Percentiles rank a stretch among this genome's conserved stretches.
Conservation (phyloP, 768 basidiomycete genomes). For the Lentinula edodes region DNA sequence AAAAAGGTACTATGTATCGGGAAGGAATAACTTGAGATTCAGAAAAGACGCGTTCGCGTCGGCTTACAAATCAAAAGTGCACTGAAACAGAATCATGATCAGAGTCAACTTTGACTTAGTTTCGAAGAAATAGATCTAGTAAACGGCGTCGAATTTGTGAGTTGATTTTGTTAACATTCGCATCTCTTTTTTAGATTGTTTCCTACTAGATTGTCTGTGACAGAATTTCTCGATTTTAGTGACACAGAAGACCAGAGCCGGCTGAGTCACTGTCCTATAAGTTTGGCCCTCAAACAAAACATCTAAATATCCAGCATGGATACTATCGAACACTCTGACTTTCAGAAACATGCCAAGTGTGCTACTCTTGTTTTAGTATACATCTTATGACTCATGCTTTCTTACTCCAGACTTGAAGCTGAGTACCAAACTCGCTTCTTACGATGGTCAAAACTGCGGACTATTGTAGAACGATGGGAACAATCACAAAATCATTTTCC, state of each 20-base stretch:
- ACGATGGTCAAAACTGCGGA: neutral
- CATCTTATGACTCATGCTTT: neutral
- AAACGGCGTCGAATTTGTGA: neutral
- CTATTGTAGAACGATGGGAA: neutral
- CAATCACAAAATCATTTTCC: neutral
- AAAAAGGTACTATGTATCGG: slow-evolving; percentile 1
- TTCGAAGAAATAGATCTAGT: neutral
- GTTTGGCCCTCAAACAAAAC: neutral
- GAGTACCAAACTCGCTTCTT: neutral
- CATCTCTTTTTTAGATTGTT: neutral
- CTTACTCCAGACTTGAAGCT: neutral
- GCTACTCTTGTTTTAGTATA: neutral
- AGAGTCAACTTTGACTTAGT: too few species aligned
- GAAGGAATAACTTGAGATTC: neutral
- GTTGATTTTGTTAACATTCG: neutral
- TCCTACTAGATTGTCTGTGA: neutral
- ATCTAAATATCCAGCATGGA: neutral
- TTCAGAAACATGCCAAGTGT: neutral
- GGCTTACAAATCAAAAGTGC: neutral
- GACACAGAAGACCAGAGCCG: neutral
- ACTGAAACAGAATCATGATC: neutral
- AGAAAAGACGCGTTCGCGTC: neutral
- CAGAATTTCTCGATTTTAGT: neutral
- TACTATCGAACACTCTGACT: neutral
- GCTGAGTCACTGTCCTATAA: neutral